Evolutionary conservation across 208 protist species (phyloP).

Genomic region (Acanthamoeba divionensis): DNA sequence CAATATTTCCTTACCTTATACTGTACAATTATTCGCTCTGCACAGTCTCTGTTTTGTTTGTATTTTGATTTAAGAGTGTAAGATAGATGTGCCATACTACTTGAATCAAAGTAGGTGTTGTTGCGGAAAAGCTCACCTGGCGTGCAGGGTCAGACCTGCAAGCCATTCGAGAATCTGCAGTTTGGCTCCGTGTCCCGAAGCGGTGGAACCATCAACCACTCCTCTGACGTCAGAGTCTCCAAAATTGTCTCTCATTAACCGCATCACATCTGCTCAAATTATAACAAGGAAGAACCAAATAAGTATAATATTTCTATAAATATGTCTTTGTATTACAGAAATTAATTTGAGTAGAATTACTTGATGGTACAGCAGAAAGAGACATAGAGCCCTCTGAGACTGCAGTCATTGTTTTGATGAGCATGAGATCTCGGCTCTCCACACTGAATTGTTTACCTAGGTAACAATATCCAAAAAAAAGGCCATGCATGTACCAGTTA

Average conservation of each 20-base stretch:
- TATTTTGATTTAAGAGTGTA: not conserved
- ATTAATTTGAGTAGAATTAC: not conserved
- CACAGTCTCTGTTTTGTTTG: not conserved
- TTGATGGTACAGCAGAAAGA: not conserved
- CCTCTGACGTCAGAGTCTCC: not conserved
- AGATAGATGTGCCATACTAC: not conserved
- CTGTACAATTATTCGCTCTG: conserved; percentile 8
- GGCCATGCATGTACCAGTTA: not conserved
- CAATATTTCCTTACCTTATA: conserved; percentile 31
- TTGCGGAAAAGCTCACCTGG: not conserved
- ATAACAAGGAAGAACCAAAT: not conserved
- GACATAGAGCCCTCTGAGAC: not conserved
- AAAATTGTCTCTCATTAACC: not conserved
- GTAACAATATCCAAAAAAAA: not conserved
- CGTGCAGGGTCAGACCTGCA: not conserved
- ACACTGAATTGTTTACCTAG: conserved; percentile 29
- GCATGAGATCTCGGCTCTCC: not conserved
- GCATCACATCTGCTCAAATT: not conserved
- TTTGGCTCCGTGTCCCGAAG: not conserved
- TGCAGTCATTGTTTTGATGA: not conserved
- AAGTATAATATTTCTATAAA: not conserved
- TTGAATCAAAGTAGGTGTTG: not conserved
- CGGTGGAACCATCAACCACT: not conserved
- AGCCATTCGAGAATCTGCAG: not conserved
- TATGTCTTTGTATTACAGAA: not conserved